Percentiles rank a stretch among this genome's conserved stretches.
These are phyloP conservation scores for Hawksworthiomyces lignivorus DNA, from an alignment of 2,329 filamentous ascomycete genomes.

Conservation along the genomic window DNA sequence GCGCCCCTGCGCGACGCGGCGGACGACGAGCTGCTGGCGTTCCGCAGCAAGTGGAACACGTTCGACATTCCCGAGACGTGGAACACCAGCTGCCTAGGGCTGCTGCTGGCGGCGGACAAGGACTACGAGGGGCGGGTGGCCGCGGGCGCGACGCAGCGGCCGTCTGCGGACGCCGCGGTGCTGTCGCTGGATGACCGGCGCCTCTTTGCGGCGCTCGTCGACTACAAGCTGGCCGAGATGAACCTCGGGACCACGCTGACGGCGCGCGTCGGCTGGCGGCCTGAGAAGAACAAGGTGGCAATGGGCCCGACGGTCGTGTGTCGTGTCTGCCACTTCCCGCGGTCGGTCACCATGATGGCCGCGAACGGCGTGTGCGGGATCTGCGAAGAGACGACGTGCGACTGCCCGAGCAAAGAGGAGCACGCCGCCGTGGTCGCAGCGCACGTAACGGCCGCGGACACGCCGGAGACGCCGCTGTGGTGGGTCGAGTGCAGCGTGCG, in stretches of 20 bases:
- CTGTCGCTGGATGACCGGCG: conserved; percentile 28
- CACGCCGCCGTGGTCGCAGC: conserved; percentile 16
- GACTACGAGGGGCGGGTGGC: conserved; percentile 14
- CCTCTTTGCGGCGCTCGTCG: conserved; percentile 36
- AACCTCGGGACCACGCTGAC: conserved; percentile 37
- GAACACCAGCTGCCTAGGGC: conserved; percentile 35
- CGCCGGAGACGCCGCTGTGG: conserved; percentile 23
- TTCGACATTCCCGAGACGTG: conserved; percentile 41
- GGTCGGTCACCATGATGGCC: conserved; percentile 43
- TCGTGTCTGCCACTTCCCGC: conserved; percentile 33
- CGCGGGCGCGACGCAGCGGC: conserved; percentile 11
- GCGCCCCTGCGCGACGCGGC: conserved; percentile 31
- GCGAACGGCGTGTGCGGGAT: conserved; percentile 31
- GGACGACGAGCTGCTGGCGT: conserved; percentile 30
- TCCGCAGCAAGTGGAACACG: conserved; percentile 38
- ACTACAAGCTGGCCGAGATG: conserved; percentile 37
- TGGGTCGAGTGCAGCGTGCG: conserved; percentile 41
- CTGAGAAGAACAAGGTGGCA: conserved; percentile 32
- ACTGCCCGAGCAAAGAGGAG: conserved; percentile 18
- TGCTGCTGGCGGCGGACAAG: conserved; percentile 40
- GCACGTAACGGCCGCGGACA: conserved; percentile 26
- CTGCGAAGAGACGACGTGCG: conserved; percentile 21
- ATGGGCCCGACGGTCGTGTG: conserved; percentile 37
- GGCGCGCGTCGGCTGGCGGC: conserved; percentile 37
- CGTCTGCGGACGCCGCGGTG: conserved; percentile 17